phyloP scores from a whole-genome alignment of 2,329 filamentous ascomycete genomes.

The Endocalyx cinctus region DNA sequence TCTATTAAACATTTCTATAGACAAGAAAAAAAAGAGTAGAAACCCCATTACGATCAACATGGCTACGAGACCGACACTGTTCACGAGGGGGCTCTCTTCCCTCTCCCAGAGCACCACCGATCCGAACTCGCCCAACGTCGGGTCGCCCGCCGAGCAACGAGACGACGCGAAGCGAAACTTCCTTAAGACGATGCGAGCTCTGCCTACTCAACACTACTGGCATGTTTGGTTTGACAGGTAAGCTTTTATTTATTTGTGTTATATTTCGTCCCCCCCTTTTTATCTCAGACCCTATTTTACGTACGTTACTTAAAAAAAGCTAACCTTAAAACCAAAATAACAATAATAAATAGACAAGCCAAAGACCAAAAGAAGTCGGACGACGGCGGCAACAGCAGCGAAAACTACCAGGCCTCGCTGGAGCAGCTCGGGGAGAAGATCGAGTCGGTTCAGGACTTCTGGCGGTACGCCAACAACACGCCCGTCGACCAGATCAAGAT shows the following conservation, averaged over 20 bases:
- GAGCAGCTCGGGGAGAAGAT: conserved; percentile 62
- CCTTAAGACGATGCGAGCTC: conserved; percentile 65
- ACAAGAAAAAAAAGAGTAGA: too few relatives aligned
- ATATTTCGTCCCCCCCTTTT: not conserved
- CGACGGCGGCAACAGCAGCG: too few relatives aligned
- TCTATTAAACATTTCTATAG: too few relatives aligned
- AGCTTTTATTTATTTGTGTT: too few relatives aligned
- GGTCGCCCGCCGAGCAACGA: conserved; percentile 67
- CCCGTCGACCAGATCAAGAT: conserved; percentile 71
- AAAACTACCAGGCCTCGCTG: conserved; percentile 51
- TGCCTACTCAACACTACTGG: conserved; percentile 78
- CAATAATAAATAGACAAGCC: conserved; percentile 32
- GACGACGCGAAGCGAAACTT: conserved; percentile 82
- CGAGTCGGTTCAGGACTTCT: conserved; percentile 81
- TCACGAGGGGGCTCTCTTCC: conserved; percentile 59
- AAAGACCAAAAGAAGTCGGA: conserved; percentile 40
- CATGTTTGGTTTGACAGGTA: conserved; percentile 64
- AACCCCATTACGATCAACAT: too few relatives aligned
- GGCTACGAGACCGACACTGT: conserved; percentile 53
- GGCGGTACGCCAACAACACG: conserved; percentile 77
- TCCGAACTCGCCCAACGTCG: conserved; percentile 54
- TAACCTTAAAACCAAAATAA: conserved; percentile 1
- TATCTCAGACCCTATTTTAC: not conserved
- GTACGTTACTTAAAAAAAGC: conserved; percentile 2
- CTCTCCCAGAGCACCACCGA: conserved; percentile 56